Evolutionary conservation across 2,329 filamentous ascomycete species (phyloP).

Genomic region (Alternaria gansuensis): DNA sequence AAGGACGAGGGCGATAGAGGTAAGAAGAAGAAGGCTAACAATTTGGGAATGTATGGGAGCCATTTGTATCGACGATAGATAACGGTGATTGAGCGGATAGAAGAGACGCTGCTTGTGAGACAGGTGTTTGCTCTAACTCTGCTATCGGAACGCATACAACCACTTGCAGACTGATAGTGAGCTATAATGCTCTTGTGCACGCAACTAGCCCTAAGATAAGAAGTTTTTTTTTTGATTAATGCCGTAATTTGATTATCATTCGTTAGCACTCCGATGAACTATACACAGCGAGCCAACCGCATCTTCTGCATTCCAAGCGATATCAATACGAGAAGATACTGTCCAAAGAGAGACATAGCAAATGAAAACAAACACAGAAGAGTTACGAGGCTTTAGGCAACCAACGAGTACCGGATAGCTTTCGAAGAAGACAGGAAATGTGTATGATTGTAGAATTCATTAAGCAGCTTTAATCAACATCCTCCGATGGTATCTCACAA

Average conservation of each 20-base stretch:
- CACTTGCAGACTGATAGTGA: background rate
- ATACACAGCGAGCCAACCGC: background rate
- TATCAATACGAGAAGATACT: too few species aligned
- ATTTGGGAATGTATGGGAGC: too few species aligned
- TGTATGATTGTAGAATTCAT: background rate
- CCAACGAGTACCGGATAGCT: background rate
- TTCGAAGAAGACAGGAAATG: background rate
- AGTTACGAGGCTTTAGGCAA: too few species aligned
- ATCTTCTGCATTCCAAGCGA: background rate
- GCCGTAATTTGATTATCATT: too few species aligned
- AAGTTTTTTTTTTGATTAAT: too few species aligned
- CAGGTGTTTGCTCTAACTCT: background rate
- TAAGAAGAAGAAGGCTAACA: too few species aligned
- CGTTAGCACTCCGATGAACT: too few species aligned
- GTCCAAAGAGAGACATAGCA: background rate
- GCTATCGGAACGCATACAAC: background rate
- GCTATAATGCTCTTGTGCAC: too few species aligned
- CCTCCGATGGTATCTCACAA: slow-evolving; percentile 10
- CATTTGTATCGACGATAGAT: too few species aligned
- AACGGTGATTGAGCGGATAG: background rate
- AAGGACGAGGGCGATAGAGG: background rate
- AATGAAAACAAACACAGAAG: too few species aligned
- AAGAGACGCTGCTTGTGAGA: background rate
- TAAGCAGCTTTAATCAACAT: slow-evolving; percentile 8
- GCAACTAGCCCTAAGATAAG: too few species aligned